phyloP scores from a whole-genome alignment of 2,329 filamentous ascomycete species.

The Fusarium devonianum region DNA sequence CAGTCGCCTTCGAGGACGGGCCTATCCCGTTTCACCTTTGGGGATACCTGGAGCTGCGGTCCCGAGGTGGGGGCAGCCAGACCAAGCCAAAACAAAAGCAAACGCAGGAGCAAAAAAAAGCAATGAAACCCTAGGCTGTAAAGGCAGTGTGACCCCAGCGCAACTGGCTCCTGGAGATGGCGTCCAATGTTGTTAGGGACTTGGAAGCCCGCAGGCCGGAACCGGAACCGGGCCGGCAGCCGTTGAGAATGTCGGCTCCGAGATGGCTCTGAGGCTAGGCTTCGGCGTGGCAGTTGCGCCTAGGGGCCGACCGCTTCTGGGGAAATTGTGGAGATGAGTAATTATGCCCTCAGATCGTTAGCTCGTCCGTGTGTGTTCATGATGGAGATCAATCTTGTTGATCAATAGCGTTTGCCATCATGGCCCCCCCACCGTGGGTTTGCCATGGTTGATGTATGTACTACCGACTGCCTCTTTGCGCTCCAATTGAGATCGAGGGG shows the following conservation, averaged over 20 bases:
- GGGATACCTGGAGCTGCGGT: conserved; percentile 3
- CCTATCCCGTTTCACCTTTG: conserved; percentile 8
- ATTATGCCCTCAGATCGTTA: background rate
- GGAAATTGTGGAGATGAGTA: conserved; percentile 24
- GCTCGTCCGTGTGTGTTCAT: conserved; percentile 13
- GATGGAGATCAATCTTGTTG: conserved; percentile 4
- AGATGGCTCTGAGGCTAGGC: too few species aligned
- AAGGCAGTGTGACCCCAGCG: background rate
- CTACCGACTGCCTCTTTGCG: background rate
- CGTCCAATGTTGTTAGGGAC: conserved; percentile 13
- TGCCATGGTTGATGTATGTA: conserved; percentile 19
- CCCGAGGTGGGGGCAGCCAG: conserved; percentile 30
- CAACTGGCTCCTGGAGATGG: conserved; percentile 9
- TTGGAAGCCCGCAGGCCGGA: conserved; percentile 13
- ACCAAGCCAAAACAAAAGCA: too few species aligned
- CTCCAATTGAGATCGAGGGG: conserved; percentile 14
- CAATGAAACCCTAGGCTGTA: conserved; percentile 4
- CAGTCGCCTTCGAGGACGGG: conserved; percentile 2
- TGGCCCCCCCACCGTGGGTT: conserved; percentile 7
- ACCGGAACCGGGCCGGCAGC: conserved; percentile 38
- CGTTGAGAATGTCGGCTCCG: conserved; percentile 5
- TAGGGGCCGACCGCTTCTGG: conserved; percentile 12
- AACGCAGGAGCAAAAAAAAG: too few species aligned
- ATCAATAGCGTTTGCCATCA: conserved; percentile 8
- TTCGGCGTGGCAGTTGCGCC: conserved; percentile 4